Base-by-base conservation (phyloP, 805 yeast genomes). In the Wickerhamia fluorescens region DNA sequence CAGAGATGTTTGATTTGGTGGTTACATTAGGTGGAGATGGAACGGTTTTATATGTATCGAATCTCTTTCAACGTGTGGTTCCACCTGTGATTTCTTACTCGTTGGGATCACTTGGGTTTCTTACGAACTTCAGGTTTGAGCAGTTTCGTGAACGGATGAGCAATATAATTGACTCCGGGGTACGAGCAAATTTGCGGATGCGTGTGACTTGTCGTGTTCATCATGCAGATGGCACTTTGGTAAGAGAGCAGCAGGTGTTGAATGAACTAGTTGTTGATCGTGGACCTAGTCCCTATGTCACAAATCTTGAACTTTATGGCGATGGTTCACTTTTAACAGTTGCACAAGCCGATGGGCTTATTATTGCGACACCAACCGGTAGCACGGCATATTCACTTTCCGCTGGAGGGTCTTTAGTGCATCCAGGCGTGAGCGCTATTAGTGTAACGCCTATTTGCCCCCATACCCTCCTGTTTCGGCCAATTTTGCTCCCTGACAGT, bases 401-500 rank as follows among this genome's bases (percentile, higher is more conserved):
- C 24, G 96, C 97, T 0, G 96, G 96, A 9, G 97, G 97, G 1
- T 80, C 95, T 1, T 67, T 89, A 28, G 95, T 89, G 4, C 96
- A 88, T 45, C 96, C 97, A 0, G 87, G 85, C 18, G 94, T 89
- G 10, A 80, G 87, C 36, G 95, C 95, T 7, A 83, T 88, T 17
- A 77, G 87, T 32, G 87, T 89, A 5, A 87, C 97, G 0, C 97
- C 97, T 1, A 87, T 89, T 35, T 89, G 97, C 51, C 96, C 97
- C 1, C 97, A 89, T 49, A 86, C 96, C 0, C 66, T 89, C 25
- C 83, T 95, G 6, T 89, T 89, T 60, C 68, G 97, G 41, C 97
- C 97, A 3, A 81, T 89, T 31, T 66, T 89, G 33, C 63, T 89
- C 16, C 97, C 97, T 0, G 97, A 89, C 53, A 82, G 92, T n/a